A percentile compares a stretch with the other conserved stretches of the same genome.
phyloP scores from a whole-genome alignment of 257 asterid species.

The Vinca minor region DNA sequence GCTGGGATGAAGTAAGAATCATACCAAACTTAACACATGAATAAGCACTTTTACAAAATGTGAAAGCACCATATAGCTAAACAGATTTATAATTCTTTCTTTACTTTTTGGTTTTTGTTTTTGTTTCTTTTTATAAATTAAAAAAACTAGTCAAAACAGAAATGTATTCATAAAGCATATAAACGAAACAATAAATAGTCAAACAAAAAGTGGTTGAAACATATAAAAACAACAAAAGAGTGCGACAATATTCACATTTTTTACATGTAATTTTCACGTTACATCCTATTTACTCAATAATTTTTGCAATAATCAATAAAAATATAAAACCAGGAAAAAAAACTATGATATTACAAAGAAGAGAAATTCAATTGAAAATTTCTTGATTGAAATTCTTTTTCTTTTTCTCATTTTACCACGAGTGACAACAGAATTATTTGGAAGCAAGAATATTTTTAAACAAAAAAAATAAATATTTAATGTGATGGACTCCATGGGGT shows the following conservation, averaged over 20 bases:
- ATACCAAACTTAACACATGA: too few species aligned
- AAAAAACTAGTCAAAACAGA: too few species aligned
- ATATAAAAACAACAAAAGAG: too few species aligned
- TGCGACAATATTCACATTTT: constrained; percentile 6
- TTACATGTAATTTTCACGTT: background rate
- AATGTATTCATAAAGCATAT: background rate
- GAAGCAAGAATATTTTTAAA: constrained; percentile 1
- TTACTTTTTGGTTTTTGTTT: too few species aligned
- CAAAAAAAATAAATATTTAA: background rate
- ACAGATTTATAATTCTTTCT: too few species aligned
- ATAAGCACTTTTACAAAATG: too few species aligned
- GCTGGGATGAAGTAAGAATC: too few species aligned
- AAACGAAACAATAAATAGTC: background rate
- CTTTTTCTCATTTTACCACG: too few species aligned
- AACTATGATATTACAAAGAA: background rate
- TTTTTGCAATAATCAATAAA: background rate
- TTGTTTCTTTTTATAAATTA: too few species aligned
- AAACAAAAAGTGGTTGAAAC: constrained; percentile 1
- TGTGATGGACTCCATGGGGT: constrained; percentile 69
- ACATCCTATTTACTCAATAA: constrained; percentile 6
- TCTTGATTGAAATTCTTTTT: background rate
- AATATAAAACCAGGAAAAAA: background rate
- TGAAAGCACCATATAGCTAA: too few species aligned
- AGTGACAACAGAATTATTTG: too few species aligned
- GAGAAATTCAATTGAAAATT: background rate